phyloP scores from a whole-genome alignment of 2,329 filamentous ascomycete species.

The Colletotrichum sp. region DNA sequence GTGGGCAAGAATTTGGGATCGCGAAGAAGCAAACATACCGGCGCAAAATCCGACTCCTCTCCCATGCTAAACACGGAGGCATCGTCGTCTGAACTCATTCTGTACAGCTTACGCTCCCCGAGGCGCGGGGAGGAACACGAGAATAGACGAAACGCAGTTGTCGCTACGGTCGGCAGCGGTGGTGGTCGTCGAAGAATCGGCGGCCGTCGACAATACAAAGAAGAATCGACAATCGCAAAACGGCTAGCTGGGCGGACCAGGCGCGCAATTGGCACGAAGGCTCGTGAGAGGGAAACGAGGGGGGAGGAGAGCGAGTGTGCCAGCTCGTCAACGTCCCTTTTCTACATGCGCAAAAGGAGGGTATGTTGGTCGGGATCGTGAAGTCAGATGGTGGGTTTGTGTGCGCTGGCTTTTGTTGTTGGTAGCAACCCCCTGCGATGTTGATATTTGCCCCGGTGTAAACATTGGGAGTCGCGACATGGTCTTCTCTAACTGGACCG shows the following conservation, averaged over 20 bases:
- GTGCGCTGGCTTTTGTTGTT: conserved; percentile 18
- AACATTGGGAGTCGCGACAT: conserved; percentile 17
- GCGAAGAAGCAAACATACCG: conserved; percentile 34
- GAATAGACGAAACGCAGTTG: not conserved
- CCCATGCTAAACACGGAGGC: conserved; percentile 39
- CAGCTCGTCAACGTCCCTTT: conserved; percentile 10
- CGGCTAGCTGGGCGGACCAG: conserved; percentile 19
- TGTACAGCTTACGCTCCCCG: conserved; percentile 26
- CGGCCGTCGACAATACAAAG: not conserved
- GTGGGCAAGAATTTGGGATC: not conserved
- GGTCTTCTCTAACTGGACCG: conserved; percentile 16
- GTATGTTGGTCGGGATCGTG: not conserved
- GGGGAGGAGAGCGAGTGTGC: conserved; percentile 12
- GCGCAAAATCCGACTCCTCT: conserved; percentile 46
- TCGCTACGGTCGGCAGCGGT: not conserved
- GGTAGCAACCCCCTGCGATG: conserved; percentile 21
- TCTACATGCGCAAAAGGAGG: conserved; percentile 13
- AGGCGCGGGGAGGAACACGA: conserved; percentile 5
- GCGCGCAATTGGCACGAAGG: conserved; percentile 16
- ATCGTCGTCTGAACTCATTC: conserved; percentile 66
- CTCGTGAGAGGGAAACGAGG: not conserved
- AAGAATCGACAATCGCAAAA: not conserved
- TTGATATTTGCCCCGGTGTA: conserved; percentile 22
- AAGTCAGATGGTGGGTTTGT: not conserved
- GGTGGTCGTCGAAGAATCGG: not conserved